Evolutionary conservation across 2,329 filamentous ascomycete genomes (phyloP), one percentile per base, ranked within the genome.

Genomic region (Epichloe uncinata): DNA sequence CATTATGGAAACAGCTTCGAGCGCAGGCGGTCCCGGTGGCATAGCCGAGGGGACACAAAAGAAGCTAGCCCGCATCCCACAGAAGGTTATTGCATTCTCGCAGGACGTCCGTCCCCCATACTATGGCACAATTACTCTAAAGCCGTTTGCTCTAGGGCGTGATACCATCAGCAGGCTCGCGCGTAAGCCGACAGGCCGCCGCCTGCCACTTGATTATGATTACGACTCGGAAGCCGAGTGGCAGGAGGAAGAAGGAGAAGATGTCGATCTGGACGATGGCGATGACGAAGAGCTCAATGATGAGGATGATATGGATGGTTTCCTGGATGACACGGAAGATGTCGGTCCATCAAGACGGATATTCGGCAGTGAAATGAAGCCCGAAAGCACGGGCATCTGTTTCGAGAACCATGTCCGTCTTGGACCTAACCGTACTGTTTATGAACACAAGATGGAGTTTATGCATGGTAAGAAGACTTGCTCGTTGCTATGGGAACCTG

Each of bases 221-320:
- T 89, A 91, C 61, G 87, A 93, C 60, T 91, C 86, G 3, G 87
- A 94, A 63, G 85, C 79, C 5, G 87, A 93, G 62, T 94, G 87
- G 87, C 84, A 89, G 60, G 86, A 88, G 51, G 77, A 83, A 53
- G 78, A 70, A 50, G 84, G 84, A 26, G 84, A 85, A 42, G 81
- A 85, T 46, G 75, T 87, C 13, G 76, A 82, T 2, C 71, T 82
- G 26, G 83, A 85, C 18, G 82, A 85, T 8, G 74, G 76, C 30
- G 78, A 76, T 26, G 78, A 77, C 69, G 89, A 76, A 71, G 90
- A 77, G n/a, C 55, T 73, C 0, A 84, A 85, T 51, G 84, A 85
- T 50, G 84, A 81, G n/a, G 85, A 87, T 15, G 89, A 94, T 52
- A 85, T 95, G 82, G 87, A 88, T 4, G 90, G 82, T 16, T 96